Evolutionary conservation across 371 early-diverging fungal genomes (phyloP).

Genomic region (Zancudomyces culisetae): DNA sequence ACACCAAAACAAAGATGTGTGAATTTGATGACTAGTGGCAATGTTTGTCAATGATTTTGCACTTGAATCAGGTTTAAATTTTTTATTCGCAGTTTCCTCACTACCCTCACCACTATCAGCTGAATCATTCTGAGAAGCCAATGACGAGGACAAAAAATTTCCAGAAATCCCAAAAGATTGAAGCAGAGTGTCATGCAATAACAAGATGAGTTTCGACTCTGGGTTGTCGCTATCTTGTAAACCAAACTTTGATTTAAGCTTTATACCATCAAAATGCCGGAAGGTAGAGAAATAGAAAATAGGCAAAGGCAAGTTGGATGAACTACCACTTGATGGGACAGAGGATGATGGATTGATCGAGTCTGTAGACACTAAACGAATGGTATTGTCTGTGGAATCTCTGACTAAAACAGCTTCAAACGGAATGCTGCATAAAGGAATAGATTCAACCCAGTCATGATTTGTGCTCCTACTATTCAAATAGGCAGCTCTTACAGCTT

Average conservation of each 20-base stretch:
- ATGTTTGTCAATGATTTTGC: neutral
- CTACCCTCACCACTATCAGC: too few species aligned
- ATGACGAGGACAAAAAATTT: neutral
- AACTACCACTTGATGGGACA: neutral
- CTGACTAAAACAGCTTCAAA: constrained; percentile 17
- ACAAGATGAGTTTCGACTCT: neutral
- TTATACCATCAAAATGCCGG: neutral
- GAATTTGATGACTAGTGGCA: neutral
- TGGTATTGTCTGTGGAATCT: constrained; percentile 9
- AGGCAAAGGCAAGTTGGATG: neutral
- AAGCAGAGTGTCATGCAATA: neutral
- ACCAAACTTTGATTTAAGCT: neutral
- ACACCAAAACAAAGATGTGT: neutral
- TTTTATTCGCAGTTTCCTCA: too few species aligned
- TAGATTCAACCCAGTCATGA: neutral
- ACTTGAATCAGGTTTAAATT: neutral
- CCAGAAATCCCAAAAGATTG: neutral
- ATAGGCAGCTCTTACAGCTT: constrained; percentile 18
- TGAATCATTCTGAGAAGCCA: too few species aligned
- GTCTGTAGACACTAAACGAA: constrained; percentile 7
- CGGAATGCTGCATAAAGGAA: constrained; percentile 15
- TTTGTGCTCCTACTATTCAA: neutral
- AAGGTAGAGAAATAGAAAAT: neutral
- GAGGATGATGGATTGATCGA: constrained; percentile 7
- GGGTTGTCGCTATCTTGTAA: neutral